Evolutionary conservation across 2,329 filamentous ascomycete species (phyloP).

Genomic region (Verticillium dahliae): DNA sequence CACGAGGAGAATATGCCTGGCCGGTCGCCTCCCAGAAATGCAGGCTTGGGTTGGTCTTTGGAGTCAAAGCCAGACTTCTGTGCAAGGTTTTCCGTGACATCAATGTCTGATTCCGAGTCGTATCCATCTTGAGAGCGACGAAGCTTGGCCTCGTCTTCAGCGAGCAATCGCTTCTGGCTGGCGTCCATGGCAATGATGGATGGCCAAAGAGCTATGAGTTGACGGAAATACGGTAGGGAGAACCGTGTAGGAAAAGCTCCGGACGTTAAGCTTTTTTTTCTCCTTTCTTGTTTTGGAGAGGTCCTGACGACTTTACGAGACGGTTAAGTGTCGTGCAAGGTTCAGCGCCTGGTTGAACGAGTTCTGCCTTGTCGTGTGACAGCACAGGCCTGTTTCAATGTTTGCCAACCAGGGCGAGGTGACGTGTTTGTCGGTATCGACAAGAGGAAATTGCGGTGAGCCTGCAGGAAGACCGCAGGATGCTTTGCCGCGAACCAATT

Average conservation of each 20-base stretch:
- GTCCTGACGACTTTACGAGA: not conserved
- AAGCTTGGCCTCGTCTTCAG: constrained; percentile 14
- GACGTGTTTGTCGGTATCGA: not conserved
- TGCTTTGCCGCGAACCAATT: not conserved
- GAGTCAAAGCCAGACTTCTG: not conserved
- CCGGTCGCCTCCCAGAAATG: constrained; percentile 6
- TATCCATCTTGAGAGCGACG: constrained; percentile 15
- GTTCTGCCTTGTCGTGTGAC: not conserved
- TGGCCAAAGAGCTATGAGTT: too few species aligned
- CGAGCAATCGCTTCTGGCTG: constrained; percentile 23
- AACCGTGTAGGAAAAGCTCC: too few species aligned
- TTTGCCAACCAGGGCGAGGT: not conserved
- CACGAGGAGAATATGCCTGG: constrained; percentile 2
- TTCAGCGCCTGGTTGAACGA: not conserved
- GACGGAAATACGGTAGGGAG: too few species aligned
- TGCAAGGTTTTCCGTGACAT: constrained; percentile 21
- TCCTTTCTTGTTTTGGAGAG: too few species aligned
- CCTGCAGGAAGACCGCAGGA: not conserved
- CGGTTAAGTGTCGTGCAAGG: not conserved
- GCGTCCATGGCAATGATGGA: constrained; percentile 16
- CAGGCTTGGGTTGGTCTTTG: constrained; percentile 2
- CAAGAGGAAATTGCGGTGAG: not conserved
- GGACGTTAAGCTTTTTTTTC: too few species aligned
- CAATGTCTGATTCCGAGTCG: constrained; percentile 21
- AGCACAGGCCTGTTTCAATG: not conserved